Evolutionary conservation across 2,329 filamentous ascomycete genomes (phyloP).

Genomic region (Colletotrichum sp.): DNA sequence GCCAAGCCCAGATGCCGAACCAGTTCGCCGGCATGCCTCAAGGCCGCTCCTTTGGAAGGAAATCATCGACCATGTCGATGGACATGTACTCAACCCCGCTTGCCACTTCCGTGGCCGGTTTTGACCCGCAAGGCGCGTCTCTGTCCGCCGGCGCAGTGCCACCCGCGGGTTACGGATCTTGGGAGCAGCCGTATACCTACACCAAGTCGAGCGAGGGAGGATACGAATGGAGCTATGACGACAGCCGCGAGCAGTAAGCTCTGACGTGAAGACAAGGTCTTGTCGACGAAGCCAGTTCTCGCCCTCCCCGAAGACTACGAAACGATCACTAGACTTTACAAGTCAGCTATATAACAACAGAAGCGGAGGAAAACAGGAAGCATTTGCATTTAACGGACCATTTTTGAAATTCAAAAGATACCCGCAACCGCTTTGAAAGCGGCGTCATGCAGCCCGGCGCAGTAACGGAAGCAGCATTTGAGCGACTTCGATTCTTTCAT

Average conservation of each 20-base stretch:
- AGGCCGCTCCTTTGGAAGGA: slow-evolving; percentile 47
- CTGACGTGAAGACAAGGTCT: too few relatives aligned
- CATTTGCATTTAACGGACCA: not conserved
- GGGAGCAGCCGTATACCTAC: slow-evolving; percentile 52
- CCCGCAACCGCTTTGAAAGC: not conserved
- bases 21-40: slow-evolving; percentile 46
- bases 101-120: slow-evolving; percentile 38
- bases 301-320: not conserved
- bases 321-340: not conserved
- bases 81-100: slow-evolving; percentile 49
- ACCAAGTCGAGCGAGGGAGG: slow-evolving; percentile 37
- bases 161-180: slow-evolving; percentile 42
- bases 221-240: slow-evolving; percentile 30
- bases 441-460: not conserved
- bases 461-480: not conserved
- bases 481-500: not conserved
- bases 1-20: slow-evolving; percentile 33
- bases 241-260: not conserved
- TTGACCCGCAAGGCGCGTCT: slow-evolving; percentile 38
- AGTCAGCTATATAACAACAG: not conserved
- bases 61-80: slow-evolving; percentile 40
- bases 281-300: not conserved
- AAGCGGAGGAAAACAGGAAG: not conserved
- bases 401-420: not conserved
- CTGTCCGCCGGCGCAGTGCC: slow-evolving; percentile 43